Percentiles rank a stretch among this genome's conserved stretches.
These are phyloP conservation scores for Phytopythium vexans DNA, from an alignment of 352 stramenopile genomes.

Conservation along the genomic window DNA sequence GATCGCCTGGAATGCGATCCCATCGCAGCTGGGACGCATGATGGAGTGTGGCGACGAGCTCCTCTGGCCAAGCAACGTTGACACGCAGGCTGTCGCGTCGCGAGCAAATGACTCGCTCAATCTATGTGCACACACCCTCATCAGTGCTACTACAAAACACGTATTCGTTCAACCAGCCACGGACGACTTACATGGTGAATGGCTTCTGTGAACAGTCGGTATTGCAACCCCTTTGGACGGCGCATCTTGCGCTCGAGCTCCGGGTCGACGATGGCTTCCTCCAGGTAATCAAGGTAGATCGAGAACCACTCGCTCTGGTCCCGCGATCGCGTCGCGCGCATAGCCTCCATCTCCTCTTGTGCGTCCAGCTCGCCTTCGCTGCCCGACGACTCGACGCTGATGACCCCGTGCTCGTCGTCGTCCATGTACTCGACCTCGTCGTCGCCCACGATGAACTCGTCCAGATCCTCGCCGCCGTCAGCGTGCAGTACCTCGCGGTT, in stretches of 20 bases:
- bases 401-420: constrained; percentile 71
- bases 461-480: constrained; percentile 62
- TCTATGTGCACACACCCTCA: constrained; percentile 12
- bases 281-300: constrained; percentile 83
- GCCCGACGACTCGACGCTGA: constrained; percentile 49
- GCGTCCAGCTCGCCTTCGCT: constrained; percentile 44
- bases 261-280: constrained; percentile 62
- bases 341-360: constrained; percentile 29
- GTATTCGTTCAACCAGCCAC: not conserved
- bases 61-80: constrained; percentile 64
- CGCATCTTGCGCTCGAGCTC: constrained; percentile 62
- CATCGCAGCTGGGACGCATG: constrained; percentile 38
- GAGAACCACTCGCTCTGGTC: constrained; percentile 76
- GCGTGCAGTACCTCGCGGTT: constrained; percentile 36
- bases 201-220: constrained; percentile 54
- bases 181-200: constrained; percentile 50
- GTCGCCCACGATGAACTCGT: constrained; percentile 78
- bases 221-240: constrained; percentile 21
- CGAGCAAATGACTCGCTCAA: constrained; percentile 71
- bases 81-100: constrained; percentile 65
- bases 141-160: constrained; percentile 1
- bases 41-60: constrained; percentile 59
- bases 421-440: constrained; percentile 88
- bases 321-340: constrained; percentile 41
- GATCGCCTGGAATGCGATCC: constrained; percentile 19